Percentiles rank a stretch among this genome's conserved stretches.
phyloP scores from a whole-genome alignment of 2,329 filamentous ascomycete species.

The Zymoseptoria passerinii region DNA sequence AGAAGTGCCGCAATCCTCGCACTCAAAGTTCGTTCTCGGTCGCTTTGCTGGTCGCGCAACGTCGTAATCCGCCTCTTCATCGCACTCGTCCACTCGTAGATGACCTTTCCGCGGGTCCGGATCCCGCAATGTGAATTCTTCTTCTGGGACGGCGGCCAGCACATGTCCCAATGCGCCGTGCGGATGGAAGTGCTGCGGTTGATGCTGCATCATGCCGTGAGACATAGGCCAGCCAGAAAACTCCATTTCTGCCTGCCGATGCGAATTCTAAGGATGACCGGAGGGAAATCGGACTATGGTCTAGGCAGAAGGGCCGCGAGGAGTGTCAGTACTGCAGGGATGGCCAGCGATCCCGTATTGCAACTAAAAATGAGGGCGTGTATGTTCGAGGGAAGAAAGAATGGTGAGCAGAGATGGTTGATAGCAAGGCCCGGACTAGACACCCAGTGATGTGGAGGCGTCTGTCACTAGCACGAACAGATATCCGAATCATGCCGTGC shows the following conservation, averaged over 20 bases:
- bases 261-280: background rate
- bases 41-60: slow-evolving; percentile 9
- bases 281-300: background rate
- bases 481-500: background rate
- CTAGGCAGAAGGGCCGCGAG: background rate
- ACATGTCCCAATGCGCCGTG: background rate
- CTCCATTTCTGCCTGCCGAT: background rate
- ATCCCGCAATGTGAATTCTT: background rate
- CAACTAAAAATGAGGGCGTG: background rate
- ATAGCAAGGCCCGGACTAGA: background rate
- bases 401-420: background rate
- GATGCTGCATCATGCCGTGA: background rate
- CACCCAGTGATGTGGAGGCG: background rate
- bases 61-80: slow-evolving; percentile 4
- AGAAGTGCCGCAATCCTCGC: slow-evolving; percentile 13
- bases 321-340: background rate
- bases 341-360: background rate
- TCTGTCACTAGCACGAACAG: background rate
- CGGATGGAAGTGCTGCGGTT: background rate
- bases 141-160: background rate
- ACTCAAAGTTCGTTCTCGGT: slow-evolving; percentile 8
- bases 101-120: background rate
- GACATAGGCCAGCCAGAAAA: background rate
- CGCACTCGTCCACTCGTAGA: background rate
- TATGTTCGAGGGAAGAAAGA: background rate